Conservation (phyloP, 1,284 basidiomycete genomes). For the Boletus smithii region DNA sequence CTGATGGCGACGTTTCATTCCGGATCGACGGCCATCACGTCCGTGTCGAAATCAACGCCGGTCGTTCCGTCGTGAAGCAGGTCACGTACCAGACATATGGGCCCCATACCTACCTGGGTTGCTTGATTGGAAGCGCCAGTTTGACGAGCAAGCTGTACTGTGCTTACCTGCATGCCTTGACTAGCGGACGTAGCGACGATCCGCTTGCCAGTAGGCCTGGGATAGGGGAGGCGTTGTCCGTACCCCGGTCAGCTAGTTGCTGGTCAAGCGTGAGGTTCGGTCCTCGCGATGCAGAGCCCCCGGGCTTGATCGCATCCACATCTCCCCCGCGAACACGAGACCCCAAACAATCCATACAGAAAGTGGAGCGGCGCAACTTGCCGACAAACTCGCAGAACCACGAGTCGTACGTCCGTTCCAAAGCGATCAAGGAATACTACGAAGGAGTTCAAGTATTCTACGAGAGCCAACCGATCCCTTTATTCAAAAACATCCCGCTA, state of each 20-base stretch:
- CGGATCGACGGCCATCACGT: slow-evolving; percentile 25
- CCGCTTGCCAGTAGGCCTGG: slow-evolving; percentile 45
- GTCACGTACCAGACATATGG: slow-evolving; percentile 38
- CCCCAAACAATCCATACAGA: slow-evolving; percentile 40
- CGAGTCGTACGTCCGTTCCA: slow-evolving; percentile 24
- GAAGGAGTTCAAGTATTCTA: slow-evolving; percentile 15
- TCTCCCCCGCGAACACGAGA: slow-evolving; percentile 39
- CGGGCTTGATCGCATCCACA: slow-evolving; percentile 36
- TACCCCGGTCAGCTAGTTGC: slow-evolving; percentile 38
- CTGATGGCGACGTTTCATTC: slow-evolving; percentile 35
- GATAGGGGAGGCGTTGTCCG: slow-evolving; percentile 42
- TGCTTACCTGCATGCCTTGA: slow-evolving; percentile 46
- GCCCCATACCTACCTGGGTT: slow-evolving; percentile 39
- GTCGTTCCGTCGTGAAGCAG: background rate
- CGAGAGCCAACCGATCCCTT: background rate
- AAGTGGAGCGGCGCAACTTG: slow-evolving; percentile 16
- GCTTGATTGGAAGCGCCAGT: slow-evolving; percentile 34
- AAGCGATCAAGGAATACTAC: slow-evolving; percentile 34
- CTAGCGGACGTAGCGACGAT: slow-evolving; percentile 41
- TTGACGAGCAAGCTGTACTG: slow-evolving; percentile 38
- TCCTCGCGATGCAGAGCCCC: slow-evolving; percentile 29
- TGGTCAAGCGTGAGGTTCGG: slow-evolving; percentile 39
- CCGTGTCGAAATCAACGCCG: slow-evolving; percentile 23
- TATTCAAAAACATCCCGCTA: slow-evolving; percentile 6
- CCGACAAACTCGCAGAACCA: slow-evolving; percentile 33